Evolutionary conservation across 169 alveolate genomes (phyloP), one percentile per base, ranked within the genome.

Genomic region (Perkinsus marinus): DNA sequence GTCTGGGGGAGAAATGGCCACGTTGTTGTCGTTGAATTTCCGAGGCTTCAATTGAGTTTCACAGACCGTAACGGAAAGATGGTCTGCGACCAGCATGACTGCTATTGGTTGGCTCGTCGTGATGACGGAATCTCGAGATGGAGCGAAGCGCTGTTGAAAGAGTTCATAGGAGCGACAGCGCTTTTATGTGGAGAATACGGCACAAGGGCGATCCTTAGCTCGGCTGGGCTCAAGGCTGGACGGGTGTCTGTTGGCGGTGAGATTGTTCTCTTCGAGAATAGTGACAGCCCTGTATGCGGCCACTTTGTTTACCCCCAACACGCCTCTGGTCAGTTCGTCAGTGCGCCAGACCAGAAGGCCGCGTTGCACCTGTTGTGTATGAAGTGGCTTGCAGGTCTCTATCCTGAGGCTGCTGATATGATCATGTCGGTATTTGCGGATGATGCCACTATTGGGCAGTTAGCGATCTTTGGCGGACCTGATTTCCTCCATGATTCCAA

Each of bases 1-100:
- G 46, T 89, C 6, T 92, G 94, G 94, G 91, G 93, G 19, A 0
- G 30, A 0, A 93, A 90, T 13, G 39, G 89, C 26, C 90, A 37
- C 16, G 39, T 92, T 26, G 94, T 90, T n/a, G 46, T 37, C 19
- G 91, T 92, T 0, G 94, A 92, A 79, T 91, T 92, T 39, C 94
- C 94, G 39, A 92, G 94, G 47, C 68, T 92, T 13, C 94, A 92
- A 46, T 39, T 92, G n/a, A 92, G 89, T 17, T 92, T 92, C 90
- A 43, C 17, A 30, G 79, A 57, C 26, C 37, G 3, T 16, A 30
- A 57, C 0, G 79, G 79, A 5, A 57, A 57, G 79, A 13, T 57
- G 34, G 79, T 57, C 9, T 57, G 36, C 34, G 79, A 57, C 22
- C 79, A 57, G 34, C 79, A 57, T 16, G 79, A 57, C 9, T 16